Evolutionary conservation across 257 asterid genomes (phyloP).

Genomic region (Scutellaria baicalensis): DNA sequence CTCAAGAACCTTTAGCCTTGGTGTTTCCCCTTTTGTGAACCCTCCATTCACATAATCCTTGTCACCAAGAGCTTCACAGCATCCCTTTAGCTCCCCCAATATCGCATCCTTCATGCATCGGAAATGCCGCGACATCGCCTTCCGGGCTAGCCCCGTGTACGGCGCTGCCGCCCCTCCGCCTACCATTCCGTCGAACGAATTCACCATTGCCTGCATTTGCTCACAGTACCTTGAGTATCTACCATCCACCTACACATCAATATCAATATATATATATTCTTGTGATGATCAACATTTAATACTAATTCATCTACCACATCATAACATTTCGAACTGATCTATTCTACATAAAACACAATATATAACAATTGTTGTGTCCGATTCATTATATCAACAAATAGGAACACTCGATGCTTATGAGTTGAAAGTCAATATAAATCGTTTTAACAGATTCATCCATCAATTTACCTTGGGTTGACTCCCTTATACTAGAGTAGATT

Average conservation of each 20-base stretch:
- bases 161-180: constrained; percentile 61
- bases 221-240: constrained; percentile 62
- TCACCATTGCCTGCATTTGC: constrained; percentile 66
- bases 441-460: no score
- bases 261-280: neutral
- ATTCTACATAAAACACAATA: no score
- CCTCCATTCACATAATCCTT: constrained; percentile 27
- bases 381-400: no score
- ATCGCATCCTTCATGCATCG: constrained; percentile 71
- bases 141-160: constrained; percentile 61
- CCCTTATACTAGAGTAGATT: no score
- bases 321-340: no score
- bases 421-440: no score
- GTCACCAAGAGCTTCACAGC: constrained; percentile 62
- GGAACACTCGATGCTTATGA: no score
- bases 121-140: constrained; percentile 84
- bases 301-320: no score
- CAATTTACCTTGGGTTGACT: no score
- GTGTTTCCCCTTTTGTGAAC: constrained; percentile 78
- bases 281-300: neutral
- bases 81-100: constrained; percentile 36
- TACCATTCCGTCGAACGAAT: constrained; percentile 45
- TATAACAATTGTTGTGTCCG: no score
- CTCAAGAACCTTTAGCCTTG: constrained; percentile 54
- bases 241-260: constrained; percentile 44